Base-by-base conservation (phyloP, 768 basidiomycete species). In the Omphalotus guepiniiformis region DNA sequence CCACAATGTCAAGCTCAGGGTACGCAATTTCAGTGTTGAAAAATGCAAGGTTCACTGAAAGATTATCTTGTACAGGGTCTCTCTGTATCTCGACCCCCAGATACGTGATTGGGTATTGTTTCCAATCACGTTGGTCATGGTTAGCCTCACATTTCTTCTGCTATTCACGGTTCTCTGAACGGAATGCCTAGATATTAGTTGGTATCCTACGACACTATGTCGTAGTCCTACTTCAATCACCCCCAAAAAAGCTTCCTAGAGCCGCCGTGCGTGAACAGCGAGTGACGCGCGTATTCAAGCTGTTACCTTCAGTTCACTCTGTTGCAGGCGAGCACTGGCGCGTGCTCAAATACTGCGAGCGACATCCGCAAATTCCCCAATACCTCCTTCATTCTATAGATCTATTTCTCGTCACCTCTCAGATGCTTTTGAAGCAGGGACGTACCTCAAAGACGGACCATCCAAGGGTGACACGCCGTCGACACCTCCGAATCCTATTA, bases 91-190 rank as follows among this genome's bases (percentile, higher is more conserved):
- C 39, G 93, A 97, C 71, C 94, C 93, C 35, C 90, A 93, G 68
- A 97, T 97, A 64, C 82, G 93, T 57, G 92, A 88, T 61, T 90
- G 86, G 88, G 84, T 97, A 36, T 69, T 97, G 49, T 93, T 97
- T 69, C 94, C 94, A 44, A 96, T 97, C 68, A 97, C 93, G 42
- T 73, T 96, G 52, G 93, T 97, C 62, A 96, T 96, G 93, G 94
- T 91, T 53, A 58, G 80, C 69, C 51, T 44, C 46, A 8, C 35
- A 40, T 39, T 15, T 51, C 28, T 50, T n/a, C 16, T 29, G 22
- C 22, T n/a, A 37, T 21, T 41, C 19, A 3, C 23, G 15, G 16
- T 29, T 16, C 32, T 32, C 42, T 44, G 13, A 35, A 37, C 40
- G 25, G 37, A 36, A 38, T 21, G 9, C 41, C 39, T 58, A 95